phyloP scores from a whole-genome alignment of 2,329 filamentous ascomycete species.

The Acarospora socialis region DNA sequence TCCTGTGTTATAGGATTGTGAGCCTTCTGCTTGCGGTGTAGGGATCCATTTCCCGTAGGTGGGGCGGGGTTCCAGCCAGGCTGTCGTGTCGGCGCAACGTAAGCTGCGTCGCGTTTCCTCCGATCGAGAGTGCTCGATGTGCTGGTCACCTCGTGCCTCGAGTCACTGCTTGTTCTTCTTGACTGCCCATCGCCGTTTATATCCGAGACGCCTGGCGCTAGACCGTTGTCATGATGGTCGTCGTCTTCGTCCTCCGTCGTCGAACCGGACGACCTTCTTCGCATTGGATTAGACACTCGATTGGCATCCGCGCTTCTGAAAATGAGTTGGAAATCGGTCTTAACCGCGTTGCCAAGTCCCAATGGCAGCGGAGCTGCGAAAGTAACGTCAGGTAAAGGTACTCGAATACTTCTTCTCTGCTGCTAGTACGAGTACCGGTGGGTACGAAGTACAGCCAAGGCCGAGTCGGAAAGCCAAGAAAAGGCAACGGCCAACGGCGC shows the following conservation, averaged over 20 bases:
- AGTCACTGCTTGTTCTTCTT: constrained; percentile 9
- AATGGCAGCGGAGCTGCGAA: too few species aligned
- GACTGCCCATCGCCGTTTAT: too few species aligned
- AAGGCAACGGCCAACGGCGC: too few species aligned
- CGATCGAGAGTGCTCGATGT: constrained; percentile 11
- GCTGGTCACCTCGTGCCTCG: constrained; percentile 11
- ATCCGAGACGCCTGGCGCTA: too few species aligned
- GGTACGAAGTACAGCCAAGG: too few species aligned
- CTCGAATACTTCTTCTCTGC: too few species aligned
- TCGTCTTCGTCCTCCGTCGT: constrained; percentile 28
- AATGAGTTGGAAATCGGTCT: too few species aligned
- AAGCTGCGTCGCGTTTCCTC: constrained; percentile 8
- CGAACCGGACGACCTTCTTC: constrained; percentile 31
- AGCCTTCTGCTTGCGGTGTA: constrained; percentile 8
- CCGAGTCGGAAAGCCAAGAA: too few species aligned
- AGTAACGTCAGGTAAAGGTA: too few species aligned
- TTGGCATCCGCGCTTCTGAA: neutral
- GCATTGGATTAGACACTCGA: constrained; percentile 22
- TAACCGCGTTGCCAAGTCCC: too few species aligned
- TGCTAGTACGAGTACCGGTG: too few species aligned
- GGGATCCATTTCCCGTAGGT: neutral
- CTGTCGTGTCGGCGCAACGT: neutral
- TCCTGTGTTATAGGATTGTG: constrained; percentile 22
- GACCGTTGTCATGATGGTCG: too few species aligned
- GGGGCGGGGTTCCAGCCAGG: constrained; percentile 3